Conservation (phyloP, 2,329 filamentous ascomycete genomes). For the Claviceps pusilla region DNA sequence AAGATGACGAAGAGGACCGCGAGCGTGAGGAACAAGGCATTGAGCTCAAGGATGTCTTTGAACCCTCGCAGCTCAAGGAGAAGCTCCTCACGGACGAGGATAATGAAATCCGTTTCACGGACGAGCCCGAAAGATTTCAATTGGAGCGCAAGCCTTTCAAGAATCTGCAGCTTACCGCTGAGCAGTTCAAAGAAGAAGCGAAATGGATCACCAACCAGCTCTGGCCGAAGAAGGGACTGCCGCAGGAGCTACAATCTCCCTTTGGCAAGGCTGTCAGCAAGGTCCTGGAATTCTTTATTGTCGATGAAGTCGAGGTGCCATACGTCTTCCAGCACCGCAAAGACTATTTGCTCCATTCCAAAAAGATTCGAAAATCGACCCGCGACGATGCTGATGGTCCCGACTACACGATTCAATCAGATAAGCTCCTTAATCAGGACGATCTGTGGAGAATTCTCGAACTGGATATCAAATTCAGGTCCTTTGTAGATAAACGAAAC, state of each 20-base stretch:
- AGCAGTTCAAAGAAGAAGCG: conserved; percentile 81
- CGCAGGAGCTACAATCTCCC: conserved; percentile 56
- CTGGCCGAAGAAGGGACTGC: conserved; percentile 71
- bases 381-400: conserved; percentile 54
- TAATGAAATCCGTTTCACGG: conserved; percentile 72
- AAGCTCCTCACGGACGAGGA: conserved; percentile 92
- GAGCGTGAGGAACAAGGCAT: conserved; percentile 68
- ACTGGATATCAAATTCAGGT: conserved; percentile 86
- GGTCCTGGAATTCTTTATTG: conserved; percentile 86
- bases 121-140: conserved; percentile 90
- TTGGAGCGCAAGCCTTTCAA: conserved; percentile 80
- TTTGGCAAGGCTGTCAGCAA: conserved; percentile 83
- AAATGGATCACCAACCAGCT: conserved; percentile 84
- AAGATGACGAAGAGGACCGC: conserved; percentile 71
- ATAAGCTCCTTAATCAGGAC: conserved; percentile 81
- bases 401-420: conserved; percentile 60
- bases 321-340: conserved; percentile 98
- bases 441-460: conserved; percentile 94
- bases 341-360: conserved; percentile 87
- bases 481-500: conserved; percentile 81
- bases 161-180: conserved; percentile 61
- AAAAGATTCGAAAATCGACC: conserved; percentile 47
- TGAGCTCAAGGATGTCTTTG: conserved; percentile 94
- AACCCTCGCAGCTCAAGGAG: conserved; percentile 86
- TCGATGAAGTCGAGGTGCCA: conserved; percentile 87